These are phyloP conservation scores for Meira miltonrushii DNA, from an alignment of 1,284 basidiomycete species.

Conservation along the genomic window DNA sequence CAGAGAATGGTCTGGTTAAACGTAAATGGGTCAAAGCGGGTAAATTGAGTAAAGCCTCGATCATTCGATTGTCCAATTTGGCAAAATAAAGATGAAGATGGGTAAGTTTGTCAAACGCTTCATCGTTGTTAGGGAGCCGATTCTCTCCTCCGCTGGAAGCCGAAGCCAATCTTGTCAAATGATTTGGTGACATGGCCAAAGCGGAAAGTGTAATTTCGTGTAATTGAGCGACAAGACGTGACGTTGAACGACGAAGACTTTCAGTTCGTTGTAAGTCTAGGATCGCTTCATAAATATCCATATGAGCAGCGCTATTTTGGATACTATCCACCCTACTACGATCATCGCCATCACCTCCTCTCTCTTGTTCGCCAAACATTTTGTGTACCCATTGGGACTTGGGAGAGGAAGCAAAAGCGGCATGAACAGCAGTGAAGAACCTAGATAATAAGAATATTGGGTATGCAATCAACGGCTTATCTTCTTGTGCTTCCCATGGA, in stretches of 20 bases:
- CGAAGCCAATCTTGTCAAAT: neutral
- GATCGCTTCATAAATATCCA: neutral
- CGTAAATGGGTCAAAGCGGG: neutral
- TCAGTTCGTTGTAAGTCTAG: neutral
- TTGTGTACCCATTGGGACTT: neutral
- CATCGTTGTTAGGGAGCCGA: neutral
- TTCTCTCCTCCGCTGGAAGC: neutral
- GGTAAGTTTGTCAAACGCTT: neutral
- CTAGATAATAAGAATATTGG: conserved; percentile 1
- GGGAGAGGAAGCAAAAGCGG: neutral
- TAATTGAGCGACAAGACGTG: neutral
- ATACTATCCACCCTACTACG: neutral
- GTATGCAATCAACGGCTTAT: conserved; percentile 3
- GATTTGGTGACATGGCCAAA: conserved; percentile 4
- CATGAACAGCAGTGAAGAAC: neutral
- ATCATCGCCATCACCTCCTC: neutral
- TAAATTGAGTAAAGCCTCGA: neutral
- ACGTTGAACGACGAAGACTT: neutral
- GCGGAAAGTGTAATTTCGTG: conserved; percentile 6
- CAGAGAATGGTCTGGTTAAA: conserved; percentile 4
- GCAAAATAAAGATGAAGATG: conserved; percentile 5
- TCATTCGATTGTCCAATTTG: conserved; percentile 1
- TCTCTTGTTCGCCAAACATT: neutral
- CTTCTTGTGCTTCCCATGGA: conserved; percentile 5
- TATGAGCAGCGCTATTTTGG: neutral